These are phyloP conservation scores for Cadophora luteo-olivacea DNA, from an alignment of 2,329 filamentous ascomycete species.

Conservation along the genomic window DNA sequence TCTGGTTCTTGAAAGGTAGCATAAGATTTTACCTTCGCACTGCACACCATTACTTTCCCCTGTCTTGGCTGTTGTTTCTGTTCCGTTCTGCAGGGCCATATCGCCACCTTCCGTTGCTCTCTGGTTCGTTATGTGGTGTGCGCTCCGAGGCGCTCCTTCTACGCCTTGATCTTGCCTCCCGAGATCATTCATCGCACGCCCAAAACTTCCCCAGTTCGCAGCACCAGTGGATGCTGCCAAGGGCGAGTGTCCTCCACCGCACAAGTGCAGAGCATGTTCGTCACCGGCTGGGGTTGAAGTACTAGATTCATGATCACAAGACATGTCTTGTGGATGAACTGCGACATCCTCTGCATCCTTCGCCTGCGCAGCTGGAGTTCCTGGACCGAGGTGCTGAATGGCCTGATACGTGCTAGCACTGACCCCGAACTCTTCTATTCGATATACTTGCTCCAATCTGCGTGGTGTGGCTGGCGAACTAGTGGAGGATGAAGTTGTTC, in stretches of 20 bases:
- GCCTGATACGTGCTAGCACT: no score
- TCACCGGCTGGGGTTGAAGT: background rate
- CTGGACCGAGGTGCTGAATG: no score
- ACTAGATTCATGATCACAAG: conserved; percentile 2
- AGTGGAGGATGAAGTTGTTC: no score
- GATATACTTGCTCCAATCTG: no score
- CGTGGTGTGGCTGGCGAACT: no score
- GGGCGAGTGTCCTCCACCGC: background rate
- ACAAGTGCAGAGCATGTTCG: conserved; percentile 2
- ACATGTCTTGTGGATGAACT: conserved; percentile 6
- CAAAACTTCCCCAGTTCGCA: background rate
- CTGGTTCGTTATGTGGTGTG: conserved; percentile 1
- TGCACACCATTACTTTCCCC: background rate
- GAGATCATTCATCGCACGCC: conserved; percentile 16
- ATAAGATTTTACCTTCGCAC: conserved; percentile 15
- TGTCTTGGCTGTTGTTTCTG: background rate
- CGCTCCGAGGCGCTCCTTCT: conserved; percentile 2
- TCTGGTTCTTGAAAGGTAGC: background rate
- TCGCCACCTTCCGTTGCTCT: background rate
- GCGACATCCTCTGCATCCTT: background rate
- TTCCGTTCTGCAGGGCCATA: background rate
- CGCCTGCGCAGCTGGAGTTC: no score
- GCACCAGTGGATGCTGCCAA: conserved; percentile 5
- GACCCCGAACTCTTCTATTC: no score
- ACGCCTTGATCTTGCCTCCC: conserved; percentile 16